A percentile compares a stretch with the other conserved stretches of the same genome.
Conservation (phyloP, 768 basidiomycete species). For the Boletus tylopilopsis region DNA sequence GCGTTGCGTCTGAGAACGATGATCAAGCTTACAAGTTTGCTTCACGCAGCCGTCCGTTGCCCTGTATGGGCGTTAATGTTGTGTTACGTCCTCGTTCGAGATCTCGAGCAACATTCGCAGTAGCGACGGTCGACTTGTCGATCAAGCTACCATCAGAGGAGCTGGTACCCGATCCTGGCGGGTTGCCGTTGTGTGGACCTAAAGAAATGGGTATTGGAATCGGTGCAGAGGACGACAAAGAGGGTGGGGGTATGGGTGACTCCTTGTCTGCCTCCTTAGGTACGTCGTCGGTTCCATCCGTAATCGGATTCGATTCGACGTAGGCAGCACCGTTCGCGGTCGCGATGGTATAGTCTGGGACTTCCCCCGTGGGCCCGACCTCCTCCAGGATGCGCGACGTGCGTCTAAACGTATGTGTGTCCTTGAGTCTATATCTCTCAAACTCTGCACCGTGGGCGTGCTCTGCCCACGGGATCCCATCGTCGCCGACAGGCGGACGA, state of each 20-base stretch:
- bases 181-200: background rate
- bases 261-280: slow-evolving; percentile 8
- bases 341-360: slow-evolving; percentile 28
- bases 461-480: slow-evolving; percentile 53
- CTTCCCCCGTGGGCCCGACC: slow-evolving; percentile 45
- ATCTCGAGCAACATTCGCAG: slow-evolving; percentile 33
- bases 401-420: slow-evolving; percentile 11
- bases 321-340: background rate
- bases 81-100: slow-evolving; percentile 50
- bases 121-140: slow-evolving; percentile 30
- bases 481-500: slow-evolving; percentile 9
- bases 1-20: background rate
- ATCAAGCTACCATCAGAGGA: slow-evolving; percentile 49
- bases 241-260: slow-evolving; percentile 4
- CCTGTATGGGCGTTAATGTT: slow-evolving; percentile 51
- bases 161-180: slow-evolving; percentile 38
- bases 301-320: background rate
- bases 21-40: slow-evolving; percentile 42
- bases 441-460: slow-evolving; percentile 39
- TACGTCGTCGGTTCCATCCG: background rate
- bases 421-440: slow-evolving; percentile 22
- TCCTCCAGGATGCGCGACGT: slow-evolving; percentile 30
- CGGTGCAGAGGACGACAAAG: slow-evolving; percentile 1
- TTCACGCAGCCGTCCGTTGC: slow-evolving; percentile 35
- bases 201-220: slow-evolving; percentile 9